Evolutionary conservation across 1,284 basidiomycete genomes (phyloP).

Genomic region (Sphagnurus paluster): DNA sequence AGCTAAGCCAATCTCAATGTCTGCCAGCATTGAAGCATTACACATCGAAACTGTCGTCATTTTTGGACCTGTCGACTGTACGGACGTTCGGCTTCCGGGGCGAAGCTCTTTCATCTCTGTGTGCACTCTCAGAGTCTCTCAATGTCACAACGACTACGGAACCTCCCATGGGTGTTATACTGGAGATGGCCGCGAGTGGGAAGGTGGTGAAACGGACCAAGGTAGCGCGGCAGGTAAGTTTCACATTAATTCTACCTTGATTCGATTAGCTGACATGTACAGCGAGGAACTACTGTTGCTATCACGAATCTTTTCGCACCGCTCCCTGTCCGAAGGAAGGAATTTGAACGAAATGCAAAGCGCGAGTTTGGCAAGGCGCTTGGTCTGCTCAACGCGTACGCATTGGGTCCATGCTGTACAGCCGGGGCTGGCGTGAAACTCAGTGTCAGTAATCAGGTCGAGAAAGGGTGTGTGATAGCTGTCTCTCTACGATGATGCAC

Average conservation of each 20-base stretch:
- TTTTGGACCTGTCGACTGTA: conserved; percentile 75
- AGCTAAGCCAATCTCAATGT: not conserved
- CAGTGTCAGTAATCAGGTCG: conserved; percentile 71
- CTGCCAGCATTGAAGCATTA: conserved; percentile 83
- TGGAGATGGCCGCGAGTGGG: conserved; percentile 73
- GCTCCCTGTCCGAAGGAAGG: conserved; percentile 90
- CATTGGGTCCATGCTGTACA: conserved; percentile 74
- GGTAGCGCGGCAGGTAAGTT: conserved; percentile 72
- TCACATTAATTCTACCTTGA: not conserved
- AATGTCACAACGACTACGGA: conserved; percentile 75
- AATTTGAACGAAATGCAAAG: conserved; percentile 88
- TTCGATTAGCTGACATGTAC: conserved; percentile 5
- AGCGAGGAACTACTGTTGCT: conserved; percentile 88
- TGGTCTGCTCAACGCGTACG: conserved; percentile 84
- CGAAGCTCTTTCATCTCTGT: conserved; percentile 93
- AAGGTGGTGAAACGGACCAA: conserved; percentile 53
- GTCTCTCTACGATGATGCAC: not conserved
- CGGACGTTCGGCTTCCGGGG: conserved; percentile 95
- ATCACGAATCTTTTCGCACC: conserved; percentile 78
- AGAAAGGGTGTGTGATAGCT: conserved; percentile 62
- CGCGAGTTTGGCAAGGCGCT: conserved; percentile 90
- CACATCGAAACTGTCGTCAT: conserved; percentile 88
- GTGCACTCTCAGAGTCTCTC: conserved; percentile 78
- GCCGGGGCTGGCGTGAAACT: conserved; percentile 65
- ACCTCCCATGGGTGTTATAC: conserved; percentile 75